Conservation (phyloP, 169 alveolate genomes). For the Babesia bovis region DNA sequence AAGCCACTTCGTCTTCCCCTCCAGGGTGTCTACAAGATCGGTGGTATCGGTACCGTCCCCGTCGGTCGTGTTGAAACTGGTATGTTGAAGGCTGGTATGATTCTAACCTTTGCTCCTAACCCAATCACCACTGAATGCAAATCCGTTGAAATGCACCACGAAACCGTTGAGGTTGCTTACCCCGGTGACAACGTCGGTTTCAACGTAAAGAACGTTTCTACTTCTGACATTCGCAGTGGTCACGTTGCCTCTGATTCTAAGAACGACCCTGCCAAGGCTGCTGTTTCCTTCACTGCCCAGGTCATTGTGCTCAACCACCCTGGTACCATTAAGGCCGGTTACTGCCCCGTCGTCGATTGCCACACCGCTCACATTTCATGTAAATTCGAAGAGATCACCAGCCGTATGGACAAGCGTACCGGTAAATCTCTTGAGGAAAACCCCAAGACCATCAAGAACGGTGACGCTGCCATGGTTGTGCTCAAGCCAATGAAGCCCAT, state of each 20-base stretch:
- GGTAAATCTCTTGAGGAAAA: constrained; percentile 94
- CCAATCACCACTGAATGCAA: constrained; percentile 95
- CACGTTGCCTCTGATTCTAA: constrained; percentile 94
- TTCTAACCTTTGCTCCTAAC: constrained; percentile 91
- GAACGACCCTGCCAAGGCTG: constrained; percentile 97
- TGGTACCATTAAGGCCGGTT: constrained; percentile 95
- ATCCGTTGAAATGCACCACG: constrained; percentile 99
- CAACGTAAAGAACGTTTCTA: constrained; percentile 94
- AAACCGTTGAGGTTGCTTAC: constrained; percentile 92
- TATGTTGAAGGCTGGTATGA: constrained; percentile 85
- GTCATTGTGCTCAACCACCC: constrained; percentile 97
- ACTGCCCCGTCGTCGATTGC: constrained; percentile 96
- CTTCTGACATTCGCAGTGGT: constrained; percentile 94
- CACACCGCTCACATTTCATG: constrained; percentile 98
- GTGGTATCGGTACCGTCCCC: constrained; percentile 99
- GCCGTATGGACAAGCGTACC: constrained; percentile 95
- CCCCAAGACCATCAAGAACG: constrained; percentile 93
- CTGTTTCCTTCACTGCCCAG: constrained; percentile 91
- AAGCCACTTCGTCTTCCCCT: constrained; percentile 97
- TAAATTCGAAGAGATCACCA: constrained; percentile 90
- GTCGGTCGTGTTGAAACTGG: constrained; percentile 99
- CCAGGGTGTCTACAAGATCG: constrained; percentile 97
- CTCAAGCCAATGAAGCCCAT: constrained; percentile 95
- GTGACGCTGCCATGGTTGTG: constrained; percentile 95
- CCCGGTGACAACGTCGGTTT: constrained; percentile 99